Conservation (phyloP, 148 eudicot species). For the Persicaria maculosa region DNA sequence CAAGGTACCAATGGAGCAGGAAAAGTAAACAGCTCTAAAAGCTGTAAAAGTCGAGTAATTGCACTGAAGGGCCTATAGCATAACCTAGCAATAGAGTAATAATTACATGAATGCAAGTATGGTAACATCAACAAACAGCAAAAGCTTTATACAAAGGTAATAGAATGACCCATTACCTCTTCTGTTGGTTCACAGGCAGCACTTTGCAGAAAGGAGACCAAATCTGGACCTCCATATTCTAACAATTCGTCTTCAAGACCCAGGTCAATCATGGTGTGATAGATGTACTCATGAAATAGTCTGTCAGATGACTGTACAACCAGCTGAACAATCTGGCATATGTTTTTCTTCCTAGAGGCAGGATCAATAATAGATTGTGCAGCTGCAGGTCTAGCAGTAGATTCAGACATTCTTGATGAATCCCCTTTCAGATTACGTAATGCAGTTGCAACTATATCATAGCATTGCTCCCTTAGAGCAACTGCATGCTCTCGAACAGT, state of each 20-base stretch:
- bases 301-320: constrained; percentile 94
- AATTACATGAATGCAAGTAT: too few relatives aligned
- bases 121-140: neutral
- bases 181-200: constrained; percentile 59
- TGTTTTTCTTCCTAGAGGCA: constrained; percentile 63
- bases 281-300: constrained; percentile 77
- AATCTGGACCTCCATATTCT: constrained; percentile 95
- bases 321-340: constrained; percentile 92
- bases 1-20: too few relatives aligned
- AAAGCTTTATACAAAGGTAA: neutral
- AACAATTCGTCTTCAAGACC: constrained; percentile 92
- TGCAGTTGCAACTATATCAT: constrained; percentile 68
- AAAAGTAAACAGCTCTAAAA: too few relatives aligned
- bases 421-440: constrained; percentile 82
- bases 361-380: constrained; percentile 58
- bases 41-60: too few relatives aligned
- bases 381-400: constrained; percentile 50
- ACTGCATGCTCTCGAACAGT: constrained; percentile 61
- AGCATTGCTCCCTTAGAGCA: constrained; percentile 85
- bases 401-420: constrained; percentile 52
- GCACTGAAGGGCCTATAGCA: too few relatives aligned
- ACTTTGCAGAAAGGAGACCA: constrained; percentile 86
- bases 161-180: constrained; percentile 34
- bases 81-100: too few relatives aligned
- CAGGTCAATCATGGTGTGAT: constrained; percentile 70